Evolutionary conservation across 139 green algal species (phyloP), one percentile per base, ranked within the genome.

Genomic region (Micromonas pusilla): DNA sequence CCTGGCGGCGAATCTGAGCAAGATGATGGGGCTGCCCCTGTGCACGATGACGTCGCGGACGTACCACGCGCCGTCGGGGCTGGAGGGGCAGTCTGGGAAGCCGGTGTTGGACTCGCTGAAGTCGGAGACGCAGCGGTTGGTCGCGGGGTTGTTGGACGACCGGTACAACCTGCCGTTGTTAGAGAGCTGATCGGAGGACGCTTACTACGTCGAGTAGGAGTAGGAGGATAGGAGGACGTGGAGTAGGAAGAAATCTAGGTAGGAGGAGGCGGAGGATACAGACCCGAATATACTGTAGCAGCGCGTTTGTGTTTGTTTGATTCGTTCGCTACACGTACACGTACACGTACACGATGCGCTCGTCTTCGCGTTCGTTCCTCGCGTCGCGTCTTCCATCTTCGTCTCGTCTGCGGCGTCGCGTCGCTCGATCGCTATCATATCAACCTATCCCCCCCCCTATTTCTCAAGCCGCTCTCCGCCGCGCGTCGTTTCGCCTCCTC

Each of bases 11-110:
- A 36, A 53, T 20, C 60, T 75, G 20, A 62, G 34, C 2, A 75
- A 38, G 23, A 75, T 75, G 68, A 75, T 62, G 34, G 68, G 68
- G 2, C n/a, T 75, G 1, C 68, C 68, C 21, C 13, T 75, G 21
- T 75, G 68, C 68, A 21, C 19, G 25, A 75, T 75, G 68, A 75
- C 68, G 2, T 32, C 37, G 37, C 19, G 32, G 13, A 75, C 68
- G 37, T 75, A 75, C 6, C 36, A 28, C 23, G 68, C 68, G 19
- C 34, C 68, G 37, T 62, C 20, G 20, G 68, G 68, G 19, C 31
- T 75, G 68, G 53, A 39, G 25, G 68, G 68, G 5, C 52, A 63
- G 23, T 53, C 68, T 0, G 37, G 38, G 20, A 39, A 38, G n/a
- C 34, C 37, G 23, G 38, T 60, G 0, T 33, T 75, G 3, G 53